A percentile compares a stretch with the other conserved stretches of the same genome.
Evolutionary conservation across 495 filamentous ascomycete species (phyloP).

Genomic region (Penicillium bialowiezense): DNA sequence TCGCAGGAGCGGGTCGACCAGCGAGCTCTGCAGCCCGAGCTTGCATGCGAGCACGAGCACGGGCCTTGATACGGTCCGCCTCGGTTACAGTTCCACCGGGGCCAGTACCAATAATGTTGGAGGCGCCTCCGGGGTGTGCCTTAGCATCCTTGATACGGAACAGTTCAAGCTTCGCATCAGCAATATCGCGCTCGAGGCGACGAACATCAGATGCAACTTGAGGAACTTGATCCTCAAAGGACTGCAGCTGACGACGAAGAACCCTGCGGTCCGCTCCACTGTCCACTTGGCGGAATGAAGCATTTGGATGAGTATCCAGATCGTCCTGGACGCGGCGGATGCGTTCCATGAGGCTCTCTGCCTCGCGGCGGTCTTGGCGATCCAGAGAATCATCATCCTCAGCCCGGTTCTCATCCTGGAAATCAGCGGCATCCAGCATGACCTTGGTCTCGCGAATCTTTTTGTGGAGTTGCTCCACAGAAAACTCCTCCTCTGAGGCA

Average conservation of each 20-base stretch:
- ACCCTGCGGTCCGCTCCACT: slow-evolving; percentile 82
- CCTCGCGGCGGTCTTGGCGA: slow-evolving; percentile 83
- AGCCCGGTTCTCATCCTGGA: slow-evolving; percentile 82
- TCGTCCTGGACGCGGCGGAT: slow-evolving; percentile 96
- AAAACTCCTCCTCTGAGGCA: slow-evolving; percentile 76
- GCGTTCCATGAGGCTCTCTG: slow-evolving; percentile 89
- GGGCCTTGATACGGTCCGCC: slow-evolving; percentile 88
- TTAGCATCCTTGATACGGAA: slow-evolving; percentile 94
- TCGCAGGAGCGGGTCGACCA: slow-evolving; percentile 65
- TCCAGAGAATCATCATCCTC: slow-evolving; percentile 94
- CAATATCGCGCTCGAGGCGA: slow-evolving; percentile 85
- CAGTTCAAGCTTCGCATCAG: slow-evolving; percentile 87
- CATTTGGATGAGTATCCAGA: slow-evolving; percentile 87
- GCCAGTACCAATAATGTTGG: slow-evolving; percentile 88
- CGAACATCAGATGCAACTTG: slow-evolving; percentile 89
- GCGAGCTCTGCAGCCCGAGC: slow-evolving; percentile 90
- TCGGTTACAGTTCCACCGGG: slow-evolving; percentile 91
- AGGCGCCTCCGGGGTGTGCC: slow-evolving; percentile 76
- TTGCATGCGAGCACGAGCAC: slow-evolving; percentile 97
- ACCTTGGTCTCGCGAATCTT: slow-evolving; percentile 94
- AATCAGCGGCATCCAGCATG: slow-evolving; percentile 95
- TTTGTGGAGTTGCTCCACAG: slow-evolving; percentile 84
- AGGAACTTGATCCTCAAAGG: slow-evolving; percentile 83
- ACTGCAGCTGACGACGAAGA: slow-evolving; percentile 84
- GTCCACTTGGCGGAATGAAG: slow-evolving; percentile 67